phyloP scores from a whole-genome alignment of 164 flowering plant species.

The Stephania japonica region DNA sequence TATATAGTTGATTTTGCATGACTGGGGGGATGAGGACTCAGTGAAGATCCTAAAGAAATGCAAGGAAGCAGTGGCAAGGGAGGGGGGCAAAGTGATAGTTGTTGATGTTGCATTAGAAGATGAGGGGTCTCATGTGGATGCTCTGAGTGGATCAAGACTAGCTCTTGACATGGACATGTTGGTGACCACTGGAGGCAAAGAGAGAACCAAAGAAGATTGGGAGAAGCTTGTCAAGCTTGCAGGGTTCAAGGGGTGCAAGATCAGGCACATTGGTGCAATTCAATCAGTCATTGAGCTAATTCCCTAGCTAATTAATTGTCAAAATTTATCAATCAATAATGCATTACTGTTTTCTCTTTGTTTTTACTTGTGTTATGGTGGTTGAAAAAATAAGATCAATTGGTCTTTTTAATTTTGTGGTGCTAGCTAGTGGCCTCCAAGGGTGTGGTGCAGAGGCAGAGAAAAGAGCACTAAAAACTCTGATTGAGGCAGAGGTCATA shows the following conservation, averaged over 20 bases:
- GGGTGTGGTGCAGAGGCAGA: no score
- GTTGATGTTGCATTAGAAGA: slow-evolving; percentile 13
- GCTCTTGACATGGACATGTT: slow-evolving; percentile 16
- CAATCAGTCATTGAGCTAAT: slow-evolving; percentile 10
- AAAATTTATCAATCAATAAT: neutral
- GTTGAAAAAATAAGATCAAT: neutral
- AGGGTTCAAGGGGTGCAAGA: slow-evolving; percentile 7
- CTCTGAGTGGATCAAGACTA: neutral
- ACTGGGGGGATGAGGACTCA: slow-evolving; percentile 14
- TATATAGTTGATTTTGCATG: neutral
- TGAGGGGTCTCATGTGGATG: neutral
- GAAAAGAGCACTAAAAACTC: no score
- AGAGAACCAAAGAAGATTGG: slow-evolving; percentile 17
- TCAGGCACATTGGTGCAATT: slow-evolving; percentile 1
- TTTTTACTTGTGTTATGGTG: neutral
- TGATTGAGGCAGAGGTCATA: no score
- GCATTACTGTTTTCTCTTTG: neutral
- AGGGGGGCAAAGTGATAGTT: slow-evolving; percentile 13
- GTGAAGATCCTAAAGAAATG: slow-evolving; percentile 10
- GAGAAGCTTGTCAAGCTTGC: slow-evolving; percentile 2
- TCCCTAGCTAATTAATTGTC: neutral
- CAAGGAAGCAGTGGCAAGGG: slow-evolving; percentile 10
- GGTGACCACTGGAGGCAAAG: slow-evolving; percentile 12
- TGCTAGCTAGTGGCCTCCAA: no score
- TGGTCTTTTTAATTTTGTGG: no score